Percentiles rank a stretch among this genome's conserved stretches.
phyloP scores from a whole-genome alignment of 2,329 filamentous ascomycete species.

The Fusarium sarcochroum region DNA sequence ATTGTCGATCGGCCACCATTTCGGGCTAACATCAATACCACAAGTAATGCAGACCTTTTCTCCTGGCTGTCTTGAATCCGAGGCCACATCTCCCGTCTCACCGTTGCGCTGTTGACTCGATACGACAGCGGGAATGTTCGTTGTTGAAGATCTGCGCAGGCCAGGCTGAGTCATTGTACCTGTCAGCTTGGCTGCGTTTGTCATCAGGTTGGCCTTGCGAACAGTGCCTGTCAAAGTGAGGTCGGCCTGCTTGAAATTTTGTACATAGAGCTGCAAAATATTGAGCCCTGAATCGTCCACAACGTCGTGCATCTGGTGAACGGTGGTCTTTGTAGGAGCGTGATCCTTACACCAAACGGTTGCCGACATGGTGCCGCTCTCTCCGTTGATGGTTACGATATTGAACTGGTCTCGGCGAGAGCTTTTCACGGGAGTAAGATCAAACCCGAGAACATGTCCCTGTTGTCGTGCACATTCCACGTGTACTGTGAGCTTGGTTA shows the following conservation, averaged over 20 bases:
- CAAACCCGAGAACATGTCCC: constrained; percentile 88
- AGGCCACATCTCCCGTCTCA: constrained; percentile 47
- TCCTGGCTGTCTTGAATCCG: constrained; percentile 54
- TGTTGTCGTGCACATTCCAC: constrained; percentile 90
- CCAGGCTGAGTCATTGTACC: constrained; percentile 51
- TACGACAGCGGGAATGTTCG: constrained; percentile 53
- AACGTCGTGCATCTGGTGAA: constrained; percentile 84
- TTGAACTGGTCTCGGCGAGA: constrained; percentile 85
- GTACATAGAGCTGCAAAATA: constrained; percentile 87
- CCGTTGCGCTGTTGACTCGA: constrained; percentile 43
- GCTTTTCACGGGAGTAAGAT: constrained; percentile 89
- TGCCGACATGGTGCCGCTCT: constrained; percentile 87
- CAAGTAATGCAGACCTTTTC: constrained; percentile 75
- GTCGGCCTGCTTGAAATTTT: constrained; percentile 95
- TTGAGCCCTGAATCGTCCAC: constrained; percentile 80
- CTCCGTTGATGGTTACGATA: constrained; percentile 84
- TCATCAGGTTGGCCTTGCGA: constrained; percentile 87
- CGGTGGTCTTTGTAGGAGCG: constrained; percentile 75
- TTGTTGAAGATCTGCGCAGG: constrained; percentile 70
- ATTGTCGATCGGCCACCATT: constrained; percentile 76
- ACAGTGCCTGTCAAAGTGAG: constrained; percentile 90
- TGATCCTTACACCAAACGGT: constrained; percentile 95
- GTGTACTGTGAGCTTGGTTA: constrained; percentile 71
- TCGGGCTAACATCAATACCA: constrained; percentile 78
- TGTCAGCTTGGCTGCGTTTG: constrained; percentile 71